phyloP scores from a whole-genome alignment of 805 yeast species.

The Wickerhamomyces sydowiorum region DNA sequence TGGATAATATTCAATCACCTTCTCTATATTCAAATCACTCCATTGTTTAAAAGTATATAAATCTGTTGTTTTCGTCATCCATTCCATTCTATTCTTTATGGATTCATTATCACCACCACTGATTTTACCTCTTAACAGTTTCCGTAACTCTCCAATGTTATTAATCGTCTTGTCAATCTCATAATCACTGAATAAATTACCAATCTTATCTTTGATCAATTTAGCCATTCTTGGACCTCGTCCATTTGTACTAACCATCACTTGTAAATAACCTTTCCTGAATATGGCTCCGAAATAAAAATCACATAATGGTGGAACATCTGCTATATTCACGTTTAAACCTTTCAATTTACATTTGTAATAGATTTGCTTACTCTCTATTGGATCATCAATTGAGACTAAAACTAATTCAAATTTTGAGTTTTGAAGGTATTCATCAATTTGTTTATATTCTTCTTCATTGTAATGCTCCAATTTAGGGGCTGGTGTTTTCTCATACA shows the following conservation, averaged over 20 bases:
- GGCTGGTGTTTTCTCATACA: slow-evolving; percentile 35
- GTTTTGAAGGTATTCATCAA: slow-evolving; percentile 24
- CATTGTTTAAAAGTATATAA: slow-evolving; percentile 51
- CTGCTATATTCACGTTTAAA: slow-evolving; percentile 74
- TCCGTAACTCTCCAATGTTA: slow-evolving; percentile 53
- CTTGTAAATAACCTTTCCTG: slow-evolving; percentile 65
- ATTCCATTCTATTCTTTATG: slow-evolving; percentile 60
- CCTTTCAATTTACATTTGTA: slow-evolving; percentile 37
- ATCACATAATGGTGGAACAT: slow-evolving; percentile 78
- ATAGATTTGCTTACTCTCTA: slow-evolving; percentile 50
- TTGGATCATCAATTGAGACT: slow-evolving; percentile 71
- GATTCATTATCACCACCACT: slow-evolving; percentile 40
- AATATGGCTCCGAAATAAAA: slow-evolving; percentile 80
- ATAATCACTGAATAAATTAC: slow-evolving; percentile 31
- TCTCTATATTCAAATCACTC: slow-evolving; percentile 37
- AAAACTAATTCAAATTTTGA: slow-evolving; percentile 56
- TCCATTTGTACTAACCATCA: slow-evolving; percentile 82
- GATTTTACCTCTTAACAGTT: slow-evolving; percentile 38
- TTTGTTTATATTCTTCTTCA: slow-evolving; percentile 19
- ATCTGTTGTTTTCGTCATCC: slow-evolving; percentile 67
- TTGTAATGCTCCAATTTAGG: slow-evolving; percentile 6
- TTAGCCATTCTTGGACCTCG: slow-evolving; percentile 72
- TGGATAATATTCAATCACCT: slow-evolving; percentile 44
- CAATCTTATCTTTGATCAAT: slow-evolving; percentile 51
- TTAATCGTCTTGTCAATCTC: slow-evolving; percentile 51